A percentile compares a stretch with the other conserved stretches of the same genome.
Evolutionary conservation across 2,329 filamentous ascomycete genomes (phyloP).

Genomic region (Ophiognomonia clavigignenti-juglandacearum): DNA sequence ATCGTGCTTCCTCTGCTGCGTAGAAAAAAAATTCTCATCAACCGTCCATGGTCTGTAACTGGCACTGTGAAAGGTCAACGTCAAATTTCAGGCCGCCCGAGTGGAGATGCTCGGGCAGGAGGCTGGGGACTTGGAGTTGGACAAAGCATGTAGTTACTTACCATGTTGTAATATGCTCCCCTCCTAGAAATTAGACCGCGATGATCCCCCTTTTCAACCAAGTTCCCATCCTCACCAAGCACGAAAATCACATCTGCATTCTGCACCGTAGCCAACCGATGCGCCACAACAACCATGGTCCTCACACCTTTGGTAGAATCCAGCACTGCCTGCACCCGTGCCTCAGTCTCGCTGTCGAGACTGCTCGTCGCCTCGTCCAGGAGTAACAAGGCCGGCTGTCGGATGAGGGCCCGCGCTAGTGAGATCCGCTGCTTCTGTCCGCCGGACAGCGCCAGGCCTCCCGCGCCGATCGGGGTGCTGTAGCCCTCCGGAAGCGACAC

Average conservation of each 20-base stretch:
- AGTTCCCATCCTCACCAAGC: conserved; percentile 26
- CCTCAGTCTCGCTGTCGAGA: conserved; percentile 55
- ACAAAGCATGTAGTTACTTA: not conserved
- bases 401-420: conserved; percentile 13
- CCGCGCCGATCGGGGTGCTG: conserved; percentile 11
- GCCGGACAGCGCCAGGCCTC: conserved; percentile 11
- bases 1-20: too few species aligned
- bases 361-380: conserved; percentile 53
- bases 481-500: conserved; percentile 14
- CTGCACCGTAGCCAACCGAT: conserved; percentile 51
- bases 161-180: conserved; percentile 8
- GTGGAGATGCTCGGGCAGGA: not conserved
- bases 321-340: conserved; percentile 35
- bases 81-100: too few species aligned
- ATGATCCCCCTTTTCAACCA: conserved; percentile 27
- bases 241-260: conserved; percentile 37
- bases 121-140: not conserved
- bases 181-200: not conserved
- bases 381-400: conserved; percentile 7
- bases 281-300: conserved; percentile 64
- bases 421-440: conserved; percentile 15
- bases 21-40: too few species aligned
- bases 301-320: conserved; percentile 45
- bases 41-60: conserved; percentile 1
- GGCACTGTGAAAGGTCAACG: not conserved